These are phyloP conservation scores for Collybia mongolica DNA, from an alignment of 768 basidiomycete species.

Conservation along the genomic window DNA sequence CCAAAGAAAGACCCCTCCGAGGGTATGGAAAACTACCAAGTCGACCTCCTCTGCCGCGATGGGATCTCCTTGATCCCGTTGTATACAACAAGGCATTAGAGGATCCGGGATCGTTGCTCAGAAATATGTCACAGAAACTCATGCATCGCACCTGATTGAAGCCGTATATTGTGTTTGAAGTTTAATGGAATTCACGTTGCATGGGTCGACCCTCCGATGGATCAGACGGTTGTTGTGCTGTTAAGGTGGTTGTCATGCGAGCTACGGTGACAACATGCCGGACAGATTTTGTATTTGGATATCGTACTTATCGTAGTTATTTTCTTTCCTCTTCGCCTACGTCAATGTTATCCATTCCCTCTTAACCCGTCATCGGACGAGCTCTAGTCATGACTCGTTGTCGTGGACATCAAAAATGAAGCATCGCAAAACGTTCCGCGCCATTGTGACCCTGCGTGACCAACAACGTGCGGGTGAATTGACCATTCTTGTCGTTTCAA, in stretches of 20 bases:
- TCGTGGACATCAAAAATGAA: neutral
- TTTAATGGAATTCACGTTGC: neutral
- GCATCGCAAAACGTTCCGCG: constrained; percentile 5
- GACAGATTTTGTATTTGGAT: too few relatives aligned
- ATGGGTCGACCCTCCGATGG: too few relatives aligned
- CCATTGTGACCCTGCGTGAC: constrained; percentile 15
- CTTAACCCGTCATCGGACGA: neutral
- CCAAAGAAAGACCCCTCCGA: constrained; percentile 18
- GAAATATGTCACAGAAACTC: constrained; percentile 1
- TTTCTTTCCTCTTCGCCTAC: too few relatives aligned
- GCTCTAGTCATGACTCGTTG: neutral
- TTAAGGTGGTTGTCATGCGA: neutral
- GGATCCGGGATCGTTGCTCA: neutral
- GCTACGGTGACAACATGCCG: neutral
- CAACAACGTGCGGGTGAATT: constrained; percentile 25
- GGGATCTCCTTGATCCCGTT: constrained; percentile 16
- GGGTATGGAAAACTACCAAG: constrained; percentile 21
- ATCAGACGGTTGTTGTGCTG: neutral
- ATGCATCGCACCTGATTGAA: neutral
- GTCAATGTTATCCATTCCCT: too few relatives aligned
- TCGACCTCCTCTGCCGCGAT: constrained; percentile 23
- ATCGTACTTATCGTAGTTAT: neutral
- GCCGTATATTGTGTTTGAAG: too few relatives aligned
- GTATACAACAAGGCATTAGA: neutral
- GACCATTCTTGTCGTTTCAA: constrained; percentile 23